Conservation (phyloP, 2,329 filamentous ascomycete genomes). For the Iodosphaeria phyllophila region DNA sequence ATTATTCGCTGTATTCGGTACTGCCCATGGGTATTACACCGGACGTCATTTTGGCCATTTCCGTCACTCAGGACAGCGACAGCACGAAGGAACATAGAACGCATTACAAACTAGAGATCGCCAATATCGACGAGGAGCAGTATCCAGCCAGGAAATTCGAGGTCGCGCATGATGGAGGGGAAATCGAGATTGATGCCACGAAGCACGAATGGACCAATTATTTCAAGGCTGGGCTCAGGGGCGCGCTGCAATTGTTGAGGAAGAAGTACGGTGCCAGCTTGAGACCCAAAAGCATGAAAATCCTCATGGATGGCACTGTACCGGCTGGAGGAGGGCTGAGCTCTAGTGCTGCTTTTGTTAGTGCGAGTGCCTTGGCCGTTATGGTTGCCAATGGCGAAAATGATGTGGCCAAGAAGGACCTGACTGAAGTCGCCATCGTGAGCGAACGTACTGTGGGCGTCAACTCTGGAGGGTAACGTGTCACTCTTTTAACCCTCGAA, state of each 20-base stretch:
- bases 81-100: no score
- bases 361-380: conserved; percentile 72
- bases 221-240: conserved; percentile 80
- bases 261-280: conserved; percentile 43
- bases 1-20: conserved; percentile 93
- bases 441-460: conserved; percentile 89
- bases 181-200: conserved; percentile 66
- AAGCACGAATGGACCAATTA: conserved; percentile 96
- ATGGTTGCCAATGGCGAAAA: conserved; percentile 69
- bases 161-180: conserved; percentile 40
- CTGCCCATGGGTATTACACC: conserved; percentile 89
- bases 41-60: conserved; percentile 76
- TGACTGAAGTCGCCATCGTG: conserved; percentile 85
- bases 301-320: conserved; percentile 81
- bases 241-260: conserved; percentile 61
- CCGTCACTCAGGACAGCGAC: conserved; percentile 23
- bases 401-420: conserved; percentile 70
- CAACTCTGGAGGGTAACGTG: conserved; percentile 71
- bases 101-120: conserved; percentile 58
- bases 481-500: neutral
- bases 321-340: conserved; percentile 83
- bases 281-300: conserved; percentile 59
- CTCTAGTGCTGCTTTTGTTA: conserved; percentile 87
- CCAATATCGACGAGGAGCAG: conserved; percentile 58
- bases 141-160: conserved; percentile 62